Base-by-base conservation (phyloP, 2,329 filamentous ascomycete genomes). In the Trichoderma oligosporum region DNA sequence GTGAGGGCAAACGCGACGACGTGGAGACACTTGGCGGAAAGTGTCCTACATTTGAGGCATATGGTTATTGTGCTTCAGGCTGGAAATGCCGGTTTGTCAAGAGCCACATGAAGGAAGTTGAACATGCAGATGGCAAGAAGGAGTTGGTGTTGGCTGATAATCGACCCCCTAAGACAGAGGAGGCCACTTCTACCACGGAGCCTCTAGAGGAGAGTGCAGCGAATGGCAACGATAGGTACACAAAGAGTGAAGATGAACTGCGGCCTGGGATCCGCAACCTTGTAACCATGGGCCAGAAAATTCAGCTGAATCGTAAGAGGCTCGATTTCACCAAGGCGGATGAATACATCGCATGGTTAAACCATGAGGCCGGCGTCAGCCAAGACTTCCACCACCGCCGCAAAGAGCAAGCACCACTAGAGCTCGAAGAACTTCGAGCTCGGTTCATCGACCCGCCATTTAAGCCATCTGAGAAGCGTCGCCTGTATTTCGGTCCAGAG, bases 71-170 rank as follows among this genome's bases (percentile, higher is more conserved):
- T 66, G 81, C 83, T 47, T 83, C 87, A 12, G 94, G 94, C 5
- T 99, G 93, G 92, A 96, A 93, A 70, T 99, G 94, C 70, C 87
- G 93, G 20, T 96, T 97, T 68, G 88, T 90, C 31, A 82, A 82
- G 61, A 95, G 90, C 61, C 94, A 99, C 73, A 94, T 91, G 65
- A 80, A 85, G 61, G 93, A 97, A 73, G 74, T 89, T 22, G 83
- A 88, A 62, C 84, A 79, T 18, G 85, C 86, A 54, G 92, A 96
- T 70, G 93, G 91, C 7, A 82, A 83, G 63, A 91, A 89, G 66
- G 93, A 97, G 73, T 74, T 97, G 52, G 78, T 93, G 3, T 78
- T 96, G 47, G 66, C 88, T 18, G 82, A 84, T 46, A 70, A 67
- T 60, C 57, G 54, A 7, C 55, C 58, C 7, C 57, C 42, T 20